Evolutionary conservation across 2,329 filamentous ascomycete species (phyloP).

Genomic region (Colletotrichum ledebouriae): DNA sequence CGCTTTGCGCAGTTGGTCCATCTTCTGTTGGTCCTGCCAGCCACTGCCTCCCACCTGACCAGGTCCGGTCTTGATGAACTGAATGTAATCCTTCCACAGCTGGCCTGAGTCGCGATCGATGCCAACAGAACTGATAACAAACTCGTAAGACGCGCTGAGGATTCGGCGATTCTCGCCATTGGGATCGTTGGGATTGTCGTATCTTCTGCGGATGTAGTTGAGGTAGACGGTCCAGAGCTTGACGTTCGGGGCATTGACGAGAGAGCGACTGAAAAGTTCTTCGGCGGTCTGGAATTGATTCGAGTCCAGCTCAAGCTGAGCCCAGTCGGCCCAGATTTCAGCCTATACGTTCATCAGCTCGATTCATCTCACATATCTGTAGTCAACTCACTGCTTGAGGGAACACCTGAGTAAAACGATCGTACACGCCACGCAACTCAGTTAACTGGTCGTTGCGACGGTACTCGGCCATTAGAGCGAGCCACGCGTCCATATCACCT

Average conservation of each 20-base stretch:
- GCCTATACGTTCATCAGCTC: constrained; percentile 72
- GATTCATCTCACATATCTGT: background rate
- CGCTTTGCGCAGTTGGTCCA: constrained; percentile 91
- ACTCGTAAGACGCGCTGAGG: constrained; percentile 90
- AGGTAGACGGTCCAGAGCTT: constrained; percentile 94
- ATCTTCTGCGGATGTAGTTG: constrained; percentile 92
- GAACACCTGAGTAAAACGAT: constrained; percentile 89
- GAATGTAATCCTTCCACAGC: constrained; percentile 95
- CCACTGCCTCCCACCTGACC: constrained; percentile 85
- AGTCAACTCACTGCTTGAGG: constrained; percentile 84
- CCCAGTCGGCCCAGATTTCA: constrained; percentile 90
- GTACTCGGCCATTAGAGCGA: constrained; percentile 87
- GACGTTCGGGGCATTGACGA: constrained; percentile 85
- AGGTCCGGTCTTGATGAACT: constrained; percentile 90
- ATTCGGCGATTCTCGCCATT: constrained; percentile 82
- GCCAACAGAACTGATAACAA: constrained; percentile 90
- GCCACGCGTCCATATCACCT: constrained; percentile 93
- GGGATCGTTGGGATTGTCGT: constrained; percentile 84
- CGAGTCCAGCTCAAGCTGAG: constrained; percentile 88
- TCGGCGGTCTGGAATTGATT: constrained; percentile 87
- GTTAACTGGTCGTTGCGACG: constrained; percentile 85
- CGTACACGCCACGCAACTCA: constrained; percentile 83
- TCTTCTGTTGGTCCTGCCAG: constrained; percentile 99
- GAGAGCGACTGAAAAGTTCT: constrained; percentile 83
- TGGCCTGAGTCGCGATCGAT: constrained; percentile 90